Conservation (phyloP, 192 early-diverging fungal species). For the Haplosporangium gracile region DNA sequence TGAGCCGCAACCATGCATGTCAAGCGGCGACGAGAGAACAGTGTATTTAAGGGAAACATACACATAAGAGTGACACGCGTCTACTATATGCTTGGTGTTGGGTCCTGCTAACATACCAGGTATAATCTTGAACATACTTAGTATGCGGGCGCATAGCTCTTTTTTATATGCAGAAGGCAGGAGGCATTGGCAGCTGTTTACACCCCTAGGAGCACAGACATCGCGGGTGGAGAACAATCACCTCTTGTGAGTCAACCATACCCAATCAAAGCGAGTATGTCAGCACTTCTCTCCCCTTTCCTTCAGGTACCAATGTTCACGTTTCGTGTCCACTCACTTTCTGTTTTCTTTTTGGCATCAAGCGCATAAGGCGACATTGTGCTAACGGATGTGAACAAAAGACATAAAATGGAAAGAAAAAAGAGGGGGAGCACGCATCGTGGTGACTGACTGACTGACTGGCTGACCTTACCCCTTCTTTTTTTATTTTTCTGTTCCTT, state of each 20-base stretch:
- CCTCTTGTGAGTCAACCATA: neutral
- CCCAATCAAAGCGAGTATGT: neutral
- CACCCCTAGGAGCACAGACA: neutral
- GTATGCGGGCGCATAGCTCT: too few species aligned
- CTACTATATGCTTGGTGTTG: too few species aligned
- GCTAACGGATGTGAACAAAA: neutral
- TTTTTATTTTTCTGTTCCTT: neutral
- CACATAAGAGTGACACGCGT: too few species aligned
- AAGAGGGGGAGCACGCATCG: neutral
- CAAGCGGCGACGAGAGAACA: too few species aligned
- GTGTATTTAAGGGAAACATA: too few species aligned
- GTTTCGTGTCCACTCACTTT: neutral
- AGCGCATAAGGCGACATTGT: neutral
- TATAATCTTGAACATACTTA: too few species aligned
- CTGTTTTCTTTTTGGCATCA: neutral
- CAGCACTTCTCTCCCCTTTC: neutral
- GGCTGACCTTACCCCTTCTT: neutral
- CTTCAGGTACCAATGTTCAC: neutral
- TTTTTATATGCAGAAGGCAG: neutral
- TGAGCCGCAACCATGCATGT: too few species aligned
- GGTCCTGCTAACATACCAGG: too few species aligned
- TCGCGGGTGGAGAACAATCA: neutral
- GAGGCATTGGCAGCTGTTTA: neutral
- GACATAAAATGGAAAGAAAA: neutral
- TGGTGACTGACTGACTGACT: constrained; percentile 1